phyloP scores from a whole-genome alignment of 1,284 basidiomycete species.

The Moesziomyces sp. region DNA sequence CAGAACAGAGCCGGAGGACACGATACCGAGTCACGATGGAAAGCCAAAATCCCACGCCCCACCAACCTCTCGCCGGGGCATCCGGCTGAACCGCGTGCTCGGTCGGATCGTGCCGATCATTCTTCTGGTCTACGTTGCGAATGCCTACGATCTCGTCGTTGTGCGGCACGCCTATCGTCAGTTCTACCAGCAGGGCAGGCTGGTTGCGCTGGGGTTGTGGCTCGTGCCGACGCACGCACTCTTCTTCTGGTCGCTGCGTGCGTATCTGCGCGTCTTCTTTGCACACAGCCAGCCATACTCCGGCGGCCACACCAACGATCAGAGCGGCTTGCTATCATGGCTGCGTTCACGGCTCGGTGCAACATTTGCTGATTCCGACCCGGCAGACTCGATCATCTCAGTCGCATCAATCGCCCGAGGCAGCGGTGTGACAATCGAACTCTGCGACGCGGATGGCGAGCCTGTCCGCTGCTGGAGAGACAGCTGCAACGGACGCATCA shows the following conservation, averaged over 20 bases:
- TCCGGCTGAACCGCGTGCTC: constrained; percentile 36
- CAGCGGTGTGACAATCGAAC: constrained; percentile 2
- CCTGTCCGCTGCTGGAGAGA: constrained; percentile 32
- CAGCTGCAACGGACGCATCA: constrained; percentile 23
- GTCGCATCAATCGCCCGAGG: not conserved
- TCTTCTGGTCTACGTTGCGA: constrained; percentile 34
- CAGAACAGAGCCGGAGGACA: constrained; percentile 1
- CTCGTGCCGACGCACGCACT: constrained; percentile 24
- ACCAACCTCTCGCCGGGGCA: constrained; percentile 3
- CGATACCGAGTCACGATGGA: not conserved
- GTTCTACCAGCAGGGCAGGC: constrained; percentile 13
- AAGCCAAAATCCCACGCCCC: not conserved
- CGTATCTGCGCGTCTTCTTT: constrained; percentile 36
- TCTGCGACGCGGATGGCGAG: constrained; percentile 23
- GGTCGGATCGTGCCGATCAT: constrained; percentile 46
- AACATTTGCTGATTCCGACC: constrained; percentile 1
- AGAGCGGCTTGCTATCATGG: not conserved
- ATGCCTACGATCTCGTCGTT: constrained; percentile 33
- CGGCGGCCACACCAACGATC: not conserved
- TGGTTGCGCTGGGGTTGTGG: constrained; percentile 8
- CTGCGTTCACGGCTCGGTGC: constrained; percentile 11
- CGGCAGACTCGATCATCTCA: not conserved
- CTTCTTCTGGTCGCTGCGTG: constrained; percentile 25
- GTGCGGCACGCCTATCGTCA: constrained; percentile 22
- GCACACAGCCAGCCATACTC: constrained; percentile 4